Evolutionary conservation across 2,329 filamentous ascomycete genomes (phyloP).

Genomic region (Emergomyces pasteurianus): DNA sequence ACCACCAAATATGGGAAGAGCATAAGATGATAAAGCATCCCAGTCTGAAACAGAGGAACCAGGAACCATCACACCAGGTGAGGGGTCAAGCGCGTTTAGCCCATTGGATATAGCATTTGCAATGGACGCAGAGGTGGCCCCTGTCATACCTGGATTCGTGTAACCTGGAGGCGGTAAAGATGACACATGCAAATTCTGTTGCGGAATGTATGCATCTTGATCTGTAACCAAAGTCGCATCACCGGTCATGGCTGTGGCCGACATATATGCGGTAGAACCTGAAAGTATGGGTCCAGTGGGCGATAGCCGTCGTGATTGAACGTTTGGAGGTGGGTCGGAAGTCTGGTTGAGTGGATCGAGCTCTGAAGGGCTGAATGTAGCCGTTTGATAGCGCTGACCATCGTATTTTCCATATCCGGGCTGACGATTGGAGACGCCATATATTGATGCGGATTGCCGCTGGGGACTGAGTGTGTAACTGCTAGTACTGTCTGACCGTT

Average conservation of each 20-base stretch:
- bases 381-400: conserved; percentile 7
- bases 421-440: conserved; percentile 17
- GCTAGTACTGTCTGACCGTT: conserved; percentile 18
- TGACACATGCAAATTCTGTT: conserved; percentile 8
- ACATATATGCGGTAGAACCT: conserved; percentile 10
- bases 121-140: conserved; percentile 17
- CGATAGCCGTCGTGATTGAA: conserved; percentile 10
- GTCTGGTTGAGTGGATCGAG: conserved; percentile 10
- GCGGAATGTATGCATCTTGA: conserved; percentile 6
- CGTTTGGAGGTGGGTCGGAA: conserved; percentile 3
- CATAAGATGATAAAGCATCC: conserved; percentile 27
- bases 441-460: conserved; percentile 14
- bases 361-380: conserved; percentile 11
- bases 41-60: conserved; percentile 18
- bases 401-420: conserved; percentile 14
- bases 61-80: conserved; percentile 16
- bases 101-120: conserved; percentile 17
- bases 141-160: conserved; percentile 10
- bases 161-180: conserved; percentile 5
- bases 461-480: conserved; percentile 20
- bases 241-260: conserved; percentile 12
- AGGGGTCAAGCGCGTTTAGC: conserved; percentile 16
- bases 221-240: background rate
- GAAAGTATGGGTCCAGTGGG: conserved; percentile 8
- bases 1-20: conserved; percentile 76